These are phyloP conservation scores for Chlorella ohadii DNA, from an alignment of 139 green algal genomes.

Conservation along the genomic window DNA sequence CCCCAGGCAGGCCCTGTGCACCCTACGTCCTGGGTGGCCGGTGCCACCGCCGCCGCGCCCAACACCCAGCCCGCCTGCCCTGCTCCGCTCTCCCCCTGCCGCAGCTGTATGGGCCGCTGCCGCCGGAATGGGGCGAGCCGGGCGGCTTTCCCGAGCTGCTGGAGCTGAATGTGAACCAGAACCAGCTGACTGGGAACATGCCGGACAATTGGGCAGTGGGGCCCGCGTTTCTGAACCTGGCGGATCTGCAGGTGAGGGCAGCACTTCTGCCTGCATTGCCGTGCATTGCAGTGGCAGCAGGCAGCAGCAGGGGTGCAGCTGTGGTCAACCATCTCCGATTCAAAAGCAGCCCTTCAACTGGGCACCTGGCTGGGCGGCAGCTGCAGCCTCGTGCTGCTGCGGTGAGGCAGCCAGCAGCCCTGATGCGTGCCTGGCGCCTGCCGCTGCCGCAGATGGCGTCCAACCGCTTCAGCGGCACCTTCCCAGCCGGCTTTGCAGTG, in stretches of 20 bases:
- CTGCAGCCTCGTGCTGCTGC: neutral
- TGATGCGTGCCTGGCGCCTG: neutral
- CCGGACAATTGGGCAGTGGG: slow-evolving; percentile 20
- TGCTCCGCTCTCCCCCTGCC: neutral
- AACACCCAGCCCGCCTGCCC: neutral
- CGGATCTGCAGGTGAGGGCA: slow-evolving; percentile 9
- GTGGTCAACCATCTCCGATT: too few relatives aligned
- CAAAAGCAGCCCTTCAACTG: too few relatives aligned
- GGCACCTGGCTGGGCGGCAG: neutral
- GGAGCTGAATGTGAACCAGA: slow-evolving; percentile 34
- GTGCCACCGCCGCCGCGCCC: neutral
- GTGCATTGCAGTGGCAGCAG: too few relatives aligned
- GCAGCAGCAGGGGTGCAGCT: too few relatives aligned
- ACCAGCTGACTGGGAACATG: slow-evolving; percentile 30
- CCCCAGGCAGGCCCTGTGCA: too few relatives aligned
- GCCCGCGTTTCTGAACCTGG: slow-evolving; percentile 3
- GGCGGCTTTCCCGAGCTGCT: slow-evolving; percentile 20
- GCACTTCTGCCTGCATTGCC: too few relatives aligned
- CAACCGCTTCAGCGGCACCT: slow-evolving; percentile 15
- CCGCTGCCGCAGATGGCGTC: slow-evolving; percentile 11
- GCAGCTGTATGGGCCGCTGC: slow-evolving; percentile 1
- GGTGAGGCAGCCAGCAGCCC: too few relatives aligned
- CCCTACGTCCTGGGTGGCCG: too few relatives aligned
- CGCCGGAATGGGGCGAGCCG: slow-evolving; percentile 10
- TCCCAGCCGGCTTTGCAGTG: slow-evolving; percentile 10